These are phyloP conservation scores for Cyphellophora europaea DNA, from an alignment of 2,329 filamentous ascomycete species.

Conservation along the genomic window DNA sequence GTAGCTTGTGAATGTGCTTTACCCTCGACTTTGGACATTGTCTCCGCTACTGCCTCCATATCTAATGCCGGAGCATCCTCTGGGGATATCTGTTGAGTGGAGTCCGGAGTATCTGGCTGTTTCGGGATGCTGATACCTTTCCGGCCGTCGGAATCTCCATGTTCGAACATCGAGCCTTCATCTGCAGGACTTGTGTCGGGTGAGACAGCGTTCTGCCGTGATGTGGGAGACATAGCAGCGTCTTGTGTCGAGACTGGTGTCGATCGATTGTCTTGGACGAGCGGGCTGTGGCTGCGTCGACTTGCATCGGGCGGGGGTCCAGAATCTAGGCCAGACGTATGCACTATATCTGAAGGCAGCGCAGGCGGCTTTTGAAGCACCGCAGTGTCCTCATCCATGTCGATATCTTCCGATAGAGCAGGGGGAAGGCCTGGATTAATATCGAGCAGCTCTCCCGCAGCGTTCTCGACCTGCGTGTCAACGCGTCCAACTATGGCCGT, in stretches of 20 bases:
- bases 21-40: not conserved
- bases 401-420: too few species aligned
- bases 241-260: constrained; percentile 57
- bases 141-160: not conserved
- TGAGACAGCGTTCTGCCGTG: constrained; percentile 57
- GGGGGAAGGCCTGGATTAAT: too few species aligned
- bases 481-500: too few species aligned
- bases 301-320: too few species aligned
- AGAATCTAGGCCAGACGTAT: too few species aligned
- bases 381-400: too few species aligned
- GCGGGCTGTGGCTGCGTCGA: constrained; percentile 17
- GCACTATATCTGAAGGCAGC: too few species aligned
- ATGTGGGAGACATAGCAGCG: constrained; percentile 64
- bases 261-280: constrained; percentile 24
- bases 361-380: too few species aligned
- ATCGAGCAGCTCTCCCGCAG: too few species aligned
- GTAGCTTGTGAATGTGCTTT: too few species aligned
- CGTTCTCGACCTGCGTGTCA: too few species aligned
- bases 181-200: constrained; percentile 67
- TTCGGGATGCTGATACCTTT: constrained; percentile 1
- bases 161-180: constrained; percentile 29
- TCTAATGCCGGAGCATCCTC: not conserved
- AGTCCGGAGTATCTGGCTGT: constrained; percentile 1
- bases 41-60: not conserved
- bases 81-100: not conserved